Conservation (phyloP, 352 stramenopile species). For the Pilasporangium apinafurcum region DNA sequence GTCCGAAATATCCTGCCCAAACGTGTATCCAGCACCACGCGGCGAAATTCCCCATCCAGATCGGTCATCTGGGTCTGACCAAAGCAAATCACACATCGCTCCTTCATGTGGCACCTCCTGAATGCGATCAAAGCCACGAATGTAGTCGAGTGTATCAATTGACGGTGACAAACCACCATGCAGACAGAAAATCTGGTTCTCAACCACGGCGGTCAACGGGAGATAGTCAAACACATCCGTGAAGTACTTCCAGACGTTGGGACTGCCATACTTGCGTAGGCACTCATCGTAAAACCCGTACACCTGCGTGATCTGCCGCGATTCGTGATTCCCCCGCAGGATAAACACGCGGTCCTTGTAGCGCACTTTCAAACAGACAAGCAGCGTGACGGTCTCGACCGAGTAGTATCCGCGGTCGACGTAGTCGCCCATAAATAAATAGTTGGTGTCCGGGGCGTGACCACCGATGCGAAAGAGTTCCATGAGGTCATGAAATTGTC, state of each 20-base stretch:
- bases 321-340: conserved; percentile 94
- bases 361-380: conserved; percentile 92
- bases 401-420: conserved; percentile 99
- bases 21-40: conserved; percentile 89
- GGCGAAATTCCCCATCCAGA: conserved; percentile 95
- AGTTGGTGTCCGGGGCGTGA: conserved; percentile 92
- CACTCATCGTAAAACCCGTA: conserved; percentile 99
- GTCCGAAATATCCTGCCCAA: conserved; percentile 89
- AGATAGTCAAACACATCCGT: conserved; percentile 95
- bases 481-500: conserved; percentile 67
- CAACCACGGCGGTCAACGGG: conserved; percentile 93
- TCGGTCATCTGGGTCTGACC: conserved; percentile 94
- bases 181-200: conserved; percentile 89
- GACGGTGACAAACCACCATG: conserved; percentile 87
- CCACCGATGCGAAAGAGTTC: conserved; percentile 80
- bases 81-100: conserved; percentile 97
- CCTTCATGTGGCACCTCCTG: conserved; percentile 97
- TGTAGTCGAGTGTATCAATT: conserved; percentile 92
- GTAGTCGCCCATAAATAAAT: conserved; percentile 99
- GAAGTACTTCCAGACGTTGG: conserved; percentile 68
- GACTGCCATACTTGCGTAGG: conserved; percentile 96
- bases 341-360: conserved; percentile 91
- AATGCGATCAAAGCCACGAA: conserved; percentile 90
- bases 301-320: conserved; percentile 93
- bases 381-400: conserved; percentile 85